phyloP scores from a whole-genome alignment of 306 rosid species.

The Heteromeles arbutifolia region DNA sequence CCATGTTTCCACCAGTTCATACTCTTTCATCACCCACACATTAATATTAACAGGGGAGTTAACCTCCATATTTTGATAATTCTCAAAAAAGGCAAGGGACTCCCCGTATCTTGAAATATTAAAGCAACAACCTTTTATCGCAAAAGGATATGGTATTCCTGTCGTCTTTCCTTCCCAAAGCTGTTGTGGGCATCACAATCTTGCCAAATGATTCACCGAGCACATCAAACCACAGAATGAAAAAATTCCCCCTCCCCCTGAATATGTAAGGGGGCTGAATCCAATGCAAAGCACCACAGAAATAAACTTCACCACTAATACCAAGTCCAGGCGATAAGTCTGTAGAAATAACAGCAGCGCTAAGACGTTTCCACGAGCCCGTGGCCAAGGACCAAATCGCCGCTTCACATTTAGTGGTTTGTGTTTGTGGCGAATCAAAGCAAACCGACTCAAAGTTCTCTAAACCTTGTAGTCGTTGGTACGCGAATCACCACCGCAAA shows the following conservation, averaged over 20 bases:
- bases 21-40: neutral
- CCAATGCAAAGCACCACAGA: neutral
- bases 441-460: neutral
- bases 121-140: neutral
- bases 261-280: neutral
- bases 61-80: neutral
- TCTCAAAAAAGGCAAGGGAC: neutral
- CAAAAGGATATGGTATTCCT: neutral
- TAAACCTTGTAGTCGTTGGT: neutral
- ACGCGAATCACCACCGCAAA: neutral
- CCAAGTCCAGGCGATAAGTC: neutral
- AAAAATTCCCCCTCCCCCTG: neutral
- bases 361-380: neutral
- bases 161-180: neutral
- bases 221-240: neutral
- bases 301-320: neutral
- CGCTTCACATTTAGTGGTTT: neutral
- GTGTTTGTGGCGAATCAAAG: too few relatives aligned
- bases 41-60: neutral
- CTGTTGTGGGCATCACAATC: neutral
- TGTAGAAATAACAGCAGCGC: neutral
- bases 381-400: neutral
- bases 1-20: neutral
- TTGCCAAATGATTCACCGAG: neutral
- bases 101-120: neutral